These are phyloP conservation scores for Geopyxis carbonaria DNA, from an alignment of 495 filamentous ascomycete genomes.

Conservation along the genomic window DNA sequence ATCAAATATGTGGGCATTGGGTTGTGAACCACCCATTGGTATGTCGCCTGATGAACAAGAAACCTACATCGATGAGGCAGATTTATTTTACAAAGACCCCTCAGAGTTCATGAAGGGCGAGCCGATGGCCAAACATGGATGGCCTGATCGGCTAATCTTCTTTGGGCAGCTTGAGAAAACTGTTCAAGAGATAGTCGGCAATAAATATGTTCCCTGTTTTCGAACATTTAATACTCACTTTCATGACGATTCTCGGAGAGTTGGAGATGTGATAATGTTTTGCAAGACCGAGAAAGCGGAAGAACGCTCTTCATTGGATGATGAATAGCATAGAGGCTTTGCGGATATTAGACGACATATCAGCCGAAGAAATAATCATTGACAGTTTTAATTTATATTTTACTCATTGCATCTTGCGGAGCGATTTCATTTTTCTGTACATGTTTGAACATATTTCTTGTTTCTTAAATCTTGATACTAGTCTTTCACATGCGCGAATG, in stretches of 20 bases:
- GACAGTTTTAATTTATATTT: too few relatives aligned
- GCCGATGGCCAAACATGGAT: conserved; percentile 20
- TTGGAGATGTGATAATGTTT: conserved; percentile 77
- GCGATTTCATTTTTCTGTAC: too few relatives aligned
- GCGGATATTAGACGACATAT: too few relatives aligned
- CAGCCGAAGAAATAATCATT: too few relatives aligned
- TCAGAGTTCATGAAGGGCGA: conserved; percentile 33
- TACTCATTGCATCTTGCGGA: too few relatives aligned
- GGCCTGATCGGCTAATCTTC: conserved; percentile 39
- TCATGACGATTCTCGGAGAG: conserved; percentile 75
- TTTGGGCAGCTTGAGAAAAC: conserved; percentile 36
- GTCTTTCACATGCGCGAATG: too few relatives aligned
- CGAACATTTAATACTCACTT: conserved; percentile 61
- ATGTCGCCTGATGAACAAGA: conserved; percentile 37
- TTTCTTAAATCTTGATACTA: too few relatives aligned
- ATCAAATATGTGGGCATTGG: conserved; percentile 59
- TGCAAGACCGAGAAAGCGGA: conserved; percentile 30
- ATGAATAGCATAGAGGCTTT: too few relatives aligned
- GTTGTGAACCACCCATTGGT: conserved; percentile 72
- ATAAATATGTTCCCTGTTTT: conserved; percentile 53
- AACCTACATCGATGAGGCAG: conserved; percentile 71
- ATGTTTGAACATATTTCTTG: too few relatives aligned
- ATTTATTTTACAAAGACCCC: conserved; percentile 64
- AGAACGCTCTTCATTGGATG: too few relatives aligned
- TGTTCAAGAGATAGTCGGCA: conserved; percentile 33